phyloP scores from a whole-genome alignment of 768 basidiomycete genomes.

The Daedaleopsis sinensis region DNA sequence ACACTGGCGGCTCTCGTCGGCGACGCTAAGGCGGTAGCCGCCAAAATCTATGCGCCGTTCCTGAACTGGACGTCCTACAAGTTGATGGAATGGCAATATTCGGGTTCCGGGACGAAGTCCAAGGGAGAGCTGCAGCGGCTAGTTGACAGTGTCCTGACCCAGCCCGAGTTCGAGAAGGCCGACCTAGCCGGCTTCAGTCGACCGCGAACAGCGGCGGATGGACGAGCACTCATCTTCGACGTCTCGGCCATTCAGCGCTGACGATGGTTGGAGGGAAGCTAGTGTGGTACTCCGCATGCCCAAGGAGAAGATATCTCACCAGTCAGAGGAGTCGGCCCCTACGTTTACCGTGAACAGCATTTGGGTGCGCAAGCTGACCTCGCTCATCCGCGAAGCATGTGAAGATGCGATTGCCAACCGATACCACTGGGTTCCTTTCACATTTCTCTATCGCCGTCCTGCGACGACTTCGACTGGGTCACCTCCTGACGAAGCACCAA shows the following conservation, averaged over 20 bases:
- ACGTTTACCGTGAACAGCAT: background rate
- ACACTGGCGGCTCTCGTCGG: no score
- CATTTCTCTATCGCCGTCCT: background rate
- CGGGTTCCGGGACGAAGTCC: constrained; percentile 31
- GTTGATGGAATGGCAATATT: constrained; percentile 34
- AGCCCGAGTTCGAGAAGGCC: background rate
- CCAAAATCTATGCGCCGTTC: background rate
- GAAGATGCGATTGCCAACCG: background rate
- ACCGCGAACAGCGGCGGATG: background rate
- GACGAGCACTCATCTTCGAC: background rate
- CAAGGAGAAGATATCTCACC: constrained; percentile 14
- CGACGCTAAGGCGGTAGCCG: background rate
- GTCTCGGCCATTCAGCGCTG: constrained; percentile 8
- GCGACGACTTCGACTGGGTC: no score
- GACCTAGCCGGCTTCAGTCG: background rate
- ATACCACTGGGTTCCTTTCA: background rate
- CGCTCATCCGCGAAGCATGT: background rate
- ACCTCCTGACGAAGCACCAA: no score
- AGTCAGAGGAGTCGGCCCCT: constrained; percentile 32
- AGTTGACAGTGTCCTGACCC: constrained; percentile 12
- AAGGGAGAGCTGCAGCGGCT: constrained; percentile 27
- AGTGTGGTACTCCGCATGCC: constrained; percentile 28
- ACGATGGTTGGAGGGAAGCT: constrained; percentile 20
- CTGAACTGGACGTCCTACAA: constrained; percentile 23
- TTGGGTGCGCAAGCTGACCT: background rate